A percentile compares a stretch with the other conserved stretches of the same genome.
Evolutionary conservation across 2,329 filamentous ascomycete species (phyloP).

Genomic region (Fusarium euwallaceae): DNA sequence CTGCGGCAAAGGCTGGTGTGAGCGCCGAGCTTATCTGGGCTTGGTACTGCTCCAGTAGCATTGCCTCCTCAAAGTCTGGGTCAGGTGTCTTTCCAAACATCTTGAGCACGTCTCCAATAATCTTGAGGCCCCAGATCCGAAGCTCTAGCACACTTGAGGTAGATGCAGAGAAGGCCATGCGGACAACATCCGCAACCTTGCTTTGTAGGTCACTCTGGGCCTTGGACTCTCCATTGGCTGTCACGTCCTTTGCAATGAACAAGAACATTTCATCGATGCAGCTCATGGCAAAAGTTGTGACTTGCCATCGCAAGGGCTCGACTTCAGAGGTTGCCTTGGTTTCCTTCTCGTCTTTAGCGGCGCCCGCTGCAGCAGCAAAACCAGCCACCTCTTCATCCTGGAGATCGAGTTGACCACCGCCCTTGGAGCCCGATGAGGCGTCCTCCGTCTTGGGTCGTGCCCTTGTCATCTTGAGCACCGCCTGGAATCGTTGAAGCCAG

Average conservation of each 20-base stretch:
- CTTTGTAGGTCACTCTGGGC: constrained; percentile 85
- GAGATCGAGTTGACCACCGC: constrained; percentile 76
- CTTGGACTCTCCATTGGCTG: constrained; percentile 81
- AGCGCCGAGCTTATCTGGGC: constrained; percentile 97
- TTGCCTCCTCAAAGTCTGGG: constrained; percentile 97
- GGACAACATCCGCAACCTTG: constrained; percentile 90
- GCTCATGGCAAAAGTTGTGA: constrained; percentile 92
- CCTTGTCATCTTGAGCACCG: constrained; percentile 88
- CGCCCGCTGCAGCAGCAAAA: constrained; percentile 82
- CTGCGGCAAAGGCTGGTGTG: constrained; percentile 94
- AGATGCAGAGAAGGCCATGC: constrained; percentile 97
- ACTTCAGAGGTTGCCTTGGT: constrained; percentile 71
- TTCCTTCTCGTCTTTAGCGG: constrained; percentile 69
- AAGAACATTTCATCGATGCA: constrained; percentile 86
- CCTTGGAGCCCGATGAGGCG: constrained; percentile 58
- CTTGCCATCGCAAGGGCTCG: constrained; percentile 94
- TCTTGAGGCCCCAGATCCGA: constrained; percentile 90
- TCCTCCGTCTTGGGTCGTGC: constrained; percentile 71
- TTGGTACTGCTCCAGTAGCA: constrained; percentile 97
- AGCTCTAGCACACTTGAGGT: constrained; percentile 93
- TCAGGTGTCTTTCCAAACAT: constrained; percentile 97
- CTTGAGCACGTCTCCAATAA: constrained; percentile 92
- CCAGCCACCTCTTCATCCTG: constrained; percentile 97
- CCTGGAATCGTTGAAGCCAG: constrained; percentile 94
- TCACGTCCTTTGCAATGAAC: constrained; percentile 82